Conservation (phyloP, 2,329 filamentous ascomycete genomes). For the Pseudodiploospora longispora region DNA sequence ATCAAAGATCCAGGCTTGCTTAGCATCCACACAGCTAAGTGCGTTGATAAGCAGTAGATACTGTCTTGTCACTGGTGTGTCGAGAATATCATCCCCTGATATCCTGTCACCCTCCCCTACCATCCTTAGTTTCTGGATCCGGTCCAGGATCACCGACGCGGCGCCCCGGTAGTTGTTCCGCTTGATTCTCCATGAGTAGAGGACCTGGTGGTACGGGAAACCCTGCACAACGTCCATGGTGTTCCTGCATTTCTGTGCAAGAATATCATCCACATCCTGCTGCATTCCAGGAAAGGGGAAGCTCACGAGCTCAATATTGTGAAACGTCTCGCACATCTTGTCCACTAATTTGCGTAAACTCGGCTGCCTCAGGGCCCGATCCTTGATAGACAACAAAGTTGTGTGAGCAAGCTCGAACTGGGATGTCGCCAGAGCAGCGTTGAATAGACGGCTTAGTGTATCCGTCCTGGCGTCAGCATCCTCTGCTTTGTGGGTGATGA, state of each 20-base stretch:
- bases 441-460: conserved; percentile 77
- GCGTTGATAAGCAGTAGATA: conserved; percentile 92
- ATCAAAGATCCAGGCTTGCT: conserved; percentile 70
- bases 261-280: conserved; percentile 69
- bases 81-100: conserved; percentile 47
- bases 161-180: conserved; percentile 80
- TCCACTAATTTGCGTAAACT: conserved; percentile 63
- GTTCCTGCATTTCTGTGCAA: conserved; percentile 62
- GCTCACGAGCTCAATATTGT: conserved; percentile 59
- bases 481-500: conserved; percentile 30
- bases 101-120: conserved; percentile 52
- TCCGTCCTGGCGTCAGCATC: conserved; percentile 49
- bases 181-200: conserved; percentile 84
- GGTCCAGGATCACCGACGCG: conserved; percentile 53
- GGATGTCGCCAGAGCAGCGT: conserved; percentile 67
- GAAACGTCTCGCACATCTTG: conserved; percentile 59
- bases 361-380: conserved; percentile 62
- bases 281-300: conserved; percentile 74
- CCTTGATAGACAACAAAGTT: conserved; percentile 64
- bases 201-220: conserved; percentile 81
- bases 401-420: conserved; percentile 79
- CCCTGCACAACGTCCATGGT: conserved; percentile 56
- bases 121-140: conserved; percentile 53
- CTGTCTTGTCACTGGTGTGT: conserved; percentile 61
- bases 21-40: conserved; percentile 72